These are phyloP conservation scores for Solanum tacnaense DNA, from an alignment of 257 asterid species.

Conservation along the genomic window DNA sequence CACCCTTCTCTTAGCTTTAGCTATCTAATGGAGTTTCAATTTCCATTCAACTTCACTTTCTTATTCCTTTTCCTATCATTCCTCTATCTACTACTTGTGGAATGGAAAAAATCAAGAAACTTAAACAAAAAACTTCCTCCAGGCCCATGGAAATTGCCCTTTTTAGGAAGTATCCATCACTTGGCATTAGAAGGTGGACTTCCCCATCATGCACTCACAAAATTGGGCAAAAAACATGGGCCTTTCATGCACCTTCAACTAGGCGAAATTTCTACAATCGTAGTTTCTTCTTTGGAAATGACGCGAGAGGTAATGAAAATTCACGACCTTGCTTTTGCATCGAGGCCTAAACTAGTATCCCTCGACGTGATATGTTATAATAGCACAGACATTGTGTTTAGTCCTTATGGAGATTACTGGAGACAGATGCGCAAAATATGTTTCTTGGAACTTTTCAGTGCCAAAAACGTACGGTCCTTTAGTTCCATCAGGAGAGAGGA, in stretches of 20 bases:
- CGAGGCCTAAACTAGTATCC: constrained; percentile 14
- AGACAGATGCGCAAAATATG: constrained; percentile 31
- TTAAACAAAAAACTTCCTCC: not conserved
- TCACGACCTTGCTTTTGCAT: constrained; percentile 21
- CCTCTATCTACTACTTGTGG: not conserved
- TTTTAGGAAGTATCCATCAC: constrained; percentile 32
- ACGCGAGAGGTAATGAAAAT: not conserved
- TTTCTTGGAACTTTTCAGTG: constrained; percentile 18
- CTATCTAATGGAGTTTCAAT: not conserved
- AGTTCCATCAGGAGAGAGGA: constrained; percentile 8
- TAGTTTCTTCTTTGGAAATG: constrained; percentile 19
- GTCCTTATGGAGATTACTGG: constrained; percentile 34
- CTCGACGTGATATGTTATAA: constrained; percentile 11
- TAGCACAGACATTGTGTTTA: constrained; percentile 8
- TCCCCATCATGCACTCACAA: constrained; percentile 8
- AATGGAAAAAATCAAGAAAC: not conserved
- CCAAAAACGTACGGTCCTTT: constrained; percentile 16
- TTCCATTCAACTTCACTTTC: not conserved
- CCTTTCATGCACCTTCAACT: constrained; percentile 25
- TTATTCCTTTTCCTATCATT: not conserved
- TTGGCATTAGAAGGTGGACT: constrained; percentile 5
- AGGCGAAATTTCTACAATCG: constrained; percentile 20
- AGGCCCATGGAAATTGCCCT: not conserved
- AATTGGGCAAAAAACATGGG: constrained; percentile 18
- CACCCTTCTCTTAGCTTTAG: not conserved